Evolutionary conservation across 1,284 basidiomycete species (phyloP), one percentile per base, ranked within the genome.

Genomic region (Grifola frondosa): DNA sequence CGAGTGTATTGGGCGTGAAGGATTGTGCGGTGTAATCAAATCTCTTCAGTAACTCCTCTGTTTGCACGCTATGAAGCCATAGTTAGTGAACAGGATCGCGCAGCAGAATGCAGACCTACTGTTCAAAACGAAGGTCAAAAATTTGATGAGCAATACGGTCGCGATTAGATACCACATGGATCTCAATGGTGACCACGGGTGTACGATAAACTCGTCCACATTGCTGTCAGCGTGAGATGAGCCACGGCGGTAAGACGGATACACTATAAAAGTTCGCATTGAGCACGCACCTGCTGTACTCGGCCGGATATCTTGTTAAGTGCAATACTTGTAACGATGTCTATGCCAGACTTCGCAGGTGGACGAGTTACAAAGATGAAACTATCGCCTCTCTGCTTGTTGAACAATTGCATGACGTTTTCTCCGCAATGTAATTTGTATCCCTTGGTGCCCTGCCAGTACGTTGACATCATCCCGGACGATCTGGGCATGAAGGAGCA

Each of bases 131-230:
- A 28, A 84, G 56, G 54, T 84, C 81, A 51, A 84, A 84, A 0
- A 79, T 54, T 57, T 81, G 79, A 53, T 81, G 79, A 0, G 80
- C 77, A 5, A 81, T 66, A 9, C 77, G 71, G 56, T 84, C 81
- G 17, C 80, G 67, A 55, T 84, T 83, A 0, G 81, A 84, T 13
- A 84, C 74, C 3, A 84, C 81, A 53, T 84, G 81, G 6, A 84
- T 71, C 52, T 84, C 81, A 19, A 83, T 70, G 5, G 67, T 69
- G 6, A 65, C 62, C 0, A 81, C 71, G 0, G 78, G 73, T 0
- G 72, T 64, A 30, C 74, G 69, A 40, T 76, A 69, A 20, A 84
- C 54, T 32, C 77, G 63, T 3, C 81, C 81, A 13, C 80, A 59
- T 77, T 82, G 80, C 81, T 84, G 37, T 20, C 35, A 21, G 25